These are phyloP conservation scores for Gaeumannomyces sp. DNA, from an alignment of 2,329 filamentous ascomycete species.

Conservation along the genomic window DNA sequence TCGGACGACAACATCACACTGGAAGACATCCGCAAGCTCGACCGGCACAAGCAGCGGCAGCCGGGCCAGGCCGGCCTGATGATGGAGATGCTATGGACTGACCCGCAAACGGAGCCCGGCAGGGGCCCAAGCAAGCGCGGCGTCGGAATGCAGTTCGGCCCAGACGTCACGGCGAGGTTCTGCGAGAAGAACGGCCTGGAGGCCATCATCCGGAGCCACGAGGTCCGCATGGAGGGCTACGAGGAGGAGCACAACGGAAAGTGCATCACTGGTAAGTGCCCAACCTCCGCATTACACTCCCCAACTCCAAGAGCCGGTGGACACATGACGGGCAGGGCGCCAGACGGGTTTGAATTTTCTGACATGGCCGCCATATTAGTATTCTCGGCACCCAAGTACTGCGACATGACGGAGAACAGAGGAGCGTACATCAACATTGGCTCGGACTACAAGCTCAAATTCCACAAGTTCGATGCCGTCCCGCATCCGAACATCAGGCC, in stretches of 20 bases:
- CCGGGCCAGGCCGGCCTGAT: constrained; percentile 87
- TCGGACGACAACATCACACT: constrained; percentile 89
- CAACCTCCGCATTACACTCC: not conserved
- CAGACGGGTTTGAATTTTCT: not conserved
- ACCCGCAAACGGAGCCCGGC: constrained; percentile 80
- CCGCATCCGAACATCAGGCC: constrained; percentile 93
- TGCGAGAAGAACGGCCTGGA: constrained; percentile 94
- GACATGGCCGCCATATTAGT: constrained; percentile 41
- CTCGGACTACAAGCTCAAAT: constrained; percentile 83
- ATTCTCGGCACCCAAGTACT: constrained; percentile 96
- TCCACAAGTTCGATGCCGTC: constrained; percentile 91
- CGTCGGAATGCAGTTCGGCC: constrained; percentile 93
- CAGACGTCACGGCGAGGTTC: constrained; percentile 92
- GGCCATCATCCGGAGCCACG: constrained; percentile 93
- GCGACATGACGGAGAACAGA: constrained; percentile 96
- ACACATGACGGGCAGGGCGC: not conserved
- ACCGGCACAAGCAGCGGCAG: constrained; percentile 35
- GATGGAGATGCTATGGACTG: constrained; percentile 99
- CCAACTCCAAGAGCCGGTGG: not conserved
- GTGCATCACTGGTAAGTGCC: constrained; percentile 75
- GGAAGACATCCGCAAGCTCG: constrained; percentile 69
- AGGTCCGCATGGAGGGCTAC: constrained; percentile 98
- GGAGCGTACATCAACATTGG: constrained; percentile 98
- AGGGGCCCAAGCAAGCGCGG: constrained; percentile 93
- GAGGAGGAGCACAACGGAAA: constrained; percentile 93